phyloP scores from a whole-genome alignment of 805 yeast genomes.

The Sugiyamaella valdiviana region DNA sequence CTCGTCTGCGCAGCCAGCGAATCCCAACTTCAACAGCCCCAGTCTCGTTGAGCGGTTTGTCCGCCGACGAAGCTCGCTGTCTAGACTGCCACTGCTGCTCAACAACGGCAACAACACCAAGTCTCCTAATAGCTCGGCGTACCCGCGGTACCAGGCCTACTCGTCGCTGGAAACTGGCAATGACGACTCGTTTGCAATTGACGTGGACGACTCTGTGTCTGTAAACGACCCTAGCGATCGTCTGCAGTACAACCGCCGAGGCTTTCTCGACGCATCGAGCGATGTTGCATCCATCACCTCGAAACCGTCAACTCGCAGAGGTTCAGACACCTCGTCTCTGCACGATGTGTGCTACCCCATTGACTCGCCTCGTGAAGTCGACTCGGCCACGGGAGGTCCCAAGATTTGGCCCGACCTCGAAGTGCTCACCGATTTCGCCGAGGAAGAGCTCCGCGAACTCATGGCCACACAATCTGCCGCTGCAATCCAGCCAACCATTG shows the following conservation, averaged over 20 bases:
- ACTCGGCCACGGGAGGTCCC: constrained; percentile 21
- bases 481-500: constrained; percentile 18
- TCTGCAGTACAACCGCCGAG: constrained; percentile 3
- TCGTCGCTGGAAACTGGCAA: background rate
- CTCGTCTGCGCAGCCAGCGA: background rate
- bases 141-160: background rate
- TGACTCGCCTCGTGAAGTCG: constrained; percentile 35
- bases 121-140: constrained; percentile 2
- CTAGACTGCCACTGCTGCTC: constrained; percentile 4
- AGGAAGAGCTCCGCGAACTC: constrained; percentile 53
- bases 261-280: constrained; percentile 10
- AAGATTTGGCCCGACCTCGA: constrained; percentile 78
- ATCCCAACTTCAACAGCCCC: constrained; percentile 1
- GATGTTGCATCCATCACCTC: constrained; percentile 34
- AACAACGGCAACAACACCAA: constrained; percentile 2
- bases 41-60: constrained; percentile 17
- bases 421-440: constrained; percentile 69
- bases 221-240: background rate
- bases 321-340: constrained; percentile 59
- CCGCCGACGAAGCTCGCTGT: constrained; percentile 14
- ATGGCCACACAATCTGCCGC: constrained; percentile 24
- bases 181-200: constrained; percentile 15
- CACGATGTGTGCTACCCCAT: constrained; percentile 92
- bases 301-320: constrained; percentile 59
- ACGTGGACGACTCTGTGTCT: constrained; percentile 1